These are phyloP conservation scores for Staphylotrichum longicolle DNA, from an alignment of 495 filamentous ascomycete genomes.

Conservation along the genomic window DNA sequence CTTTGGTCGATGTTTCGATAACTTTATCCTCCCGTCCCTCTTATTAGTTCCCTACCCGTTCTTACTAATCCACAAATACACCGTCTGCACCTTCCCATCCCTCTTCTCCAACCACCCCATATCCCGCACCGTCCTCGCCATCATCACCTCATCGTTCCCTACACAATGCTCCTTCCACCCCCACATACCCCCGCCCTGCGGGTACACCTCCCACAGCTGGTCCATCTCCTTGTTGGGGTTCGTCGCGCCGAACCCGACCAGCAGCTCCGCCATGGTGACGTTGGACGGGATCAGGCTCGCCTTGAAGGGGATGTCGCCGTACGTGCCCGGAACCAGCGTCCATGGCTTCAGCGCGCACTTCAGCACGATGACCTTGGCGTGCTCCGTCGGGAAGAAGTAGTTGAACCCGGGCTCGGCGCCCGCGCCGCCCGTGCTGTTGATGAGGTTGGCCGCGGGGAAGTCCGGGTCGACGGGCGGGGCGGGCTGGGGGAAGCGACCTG, in stretches of 20 bases:
- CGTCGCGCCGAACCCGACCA: conserved; percentile 45
- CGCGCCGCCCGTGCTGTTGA: conserved; percentile 54
- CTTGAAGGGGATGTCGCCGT: conserved; percentile 33
- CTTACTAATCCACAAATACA: conserved; percentile 24
- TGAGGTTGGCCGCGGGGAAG: conserved; percentile 55
- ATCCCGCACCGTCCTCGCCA: conserved; percentile 19
- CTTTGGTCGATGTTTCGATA: no score
- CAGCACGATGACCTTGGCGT: conserved; percentile 50
- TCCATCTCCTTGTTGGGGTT: conserved; percentile 44
- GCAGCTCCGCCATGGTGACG: conserved; percentile 43
- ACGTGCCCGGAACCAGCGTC: conserved; percentile 31
- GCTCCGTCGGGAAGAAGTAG: conserved; percentile 49
- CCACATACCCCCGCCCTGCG: conserved; percentile 22
- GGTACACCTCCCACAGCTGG: conserved; percentile 41
- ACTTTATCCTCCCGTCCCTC: no score
- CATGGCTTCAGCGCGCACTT: conserved; percentile 44
- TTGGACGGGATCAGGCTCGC: conserved; percentile 43
- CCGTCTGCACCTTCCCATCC: conserved; percentile 13
- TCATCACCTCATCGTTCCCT: conserved; percentile 17
- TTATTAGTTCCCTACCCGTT: no score
- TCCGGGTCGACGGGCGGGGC: conserved; percentile 43
- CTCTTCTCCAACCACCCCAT: conserved; percentile 20
- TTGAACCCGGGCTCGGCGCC: conserved; percentile 52
- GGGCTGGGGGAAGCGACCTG: conserved; percentile 35
- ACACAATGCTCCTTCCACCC: conserved; percentile 16